Conservation (phyloP, 208 protist species). For the Porcisia deanei region DNA sequence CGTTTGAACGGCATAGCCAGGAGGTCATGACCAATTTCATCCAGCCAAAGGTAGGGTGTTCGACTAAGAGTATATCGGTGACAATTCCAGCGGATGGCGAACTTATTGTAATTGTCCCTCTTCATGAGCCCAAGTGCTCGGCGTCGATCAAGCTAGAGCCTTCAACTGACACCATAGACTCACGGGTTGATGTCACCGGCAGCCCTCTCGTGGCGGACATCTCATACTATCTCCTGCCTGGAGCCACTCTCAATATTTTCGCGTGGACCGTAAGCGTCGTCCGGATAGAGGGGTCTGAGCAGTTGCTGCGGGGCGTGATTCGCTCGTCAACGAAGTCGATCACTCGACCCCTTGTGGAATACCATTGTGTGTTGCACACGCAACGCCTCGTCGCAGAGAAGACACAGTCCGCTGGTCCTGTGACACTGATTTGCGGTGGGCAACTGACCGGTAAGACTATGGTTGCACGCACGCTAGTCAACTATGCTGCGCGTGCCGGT, state of each 20-base stretch:
- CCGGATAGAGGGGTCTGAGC: conserved; percentile 59
- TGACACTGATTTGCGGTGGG: conserved; percentile 75
- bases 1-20: not conserved
- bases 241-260: conserved; percentile 50
- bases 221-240: conserved; percentile 70
- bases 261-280: conserved; percentile 65
- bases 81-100: conserved; percentile 58
- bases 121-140: conserved; percentile 46
- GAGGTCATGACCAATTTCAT: conserved; percentile 15
- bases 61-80: conserved; percentile 13
- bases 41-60: not conserved
- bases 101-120: conserved; percentile 57
- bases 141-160: conserved; percentile 54
- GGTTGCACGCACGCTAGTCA: conserved; percentile 65
- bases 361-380: conserved; percentile 74
- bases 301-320: conserved; percentile 63
- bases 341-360: conserved; percentile 72
- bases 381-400: conserved; percentile 50
- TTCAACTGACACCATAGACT: conserved; percentile 36
- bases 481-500: conserved; percentile 72
- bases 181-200: conserved; percentile 75
- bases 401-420: conserved; percentile 42
- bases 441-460: conserved; percentile 41
- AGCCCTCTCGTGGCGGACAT: conserved; percentile 65
- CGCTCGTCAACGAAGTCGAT: conserved; percentile 49